Evolutionary conservation across 2,329 filamentous ascomycete species (phyloP), one percentile per base, ranked within the genome.

Genomic region (Fragosphaeria purpurea): DNA sequence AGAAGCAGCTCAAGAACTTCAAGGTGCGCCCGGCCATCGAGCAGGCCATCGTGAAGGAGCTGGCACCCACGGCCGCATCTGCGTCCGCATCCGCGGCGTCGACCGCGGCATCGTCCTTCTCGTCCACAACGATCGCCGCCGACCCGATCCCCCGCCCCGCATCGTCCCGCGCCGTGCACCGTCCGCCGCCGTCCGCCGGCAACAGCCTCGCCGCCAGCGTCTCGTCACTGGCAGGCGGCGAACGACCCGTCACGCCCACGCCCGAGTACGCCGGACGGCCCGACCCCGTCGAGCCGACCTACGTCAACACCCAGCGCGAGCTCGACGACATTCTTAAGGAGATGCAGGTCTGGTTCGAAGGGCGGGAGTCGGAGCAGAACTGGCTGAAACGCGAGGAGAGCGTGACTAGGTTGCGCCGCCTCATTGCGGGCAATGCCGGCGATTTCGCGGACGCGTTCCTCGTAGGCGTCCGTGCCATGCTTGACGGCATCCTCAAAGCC

Each of bases 401-500:
- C 61, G 77, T 89, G 39, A 77, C 76, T 7, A 90, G 86, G 57
- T 68, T 97, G 46, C 81, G 91, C 48, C 79, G 82, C 56, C 75
- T 96, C 32, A 80, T 88, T 47, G 86, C 85, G 54, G 91, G 91
- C 50, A 97, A 97, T 63, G 80, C 86, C 0, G 76, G 77, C 32
- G 88, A 95, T 55, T 95, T 85, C 60, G 75, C 80, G 41, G 80
- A 82, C 34, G 72, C 76, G 3, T 95, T 89, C 60, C 63, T 94
- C 41, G 67, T 72, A 4, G 80, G 81, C 22, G 77, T 95, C 53
- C 88, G 89, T 58, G 73, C 72, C 40, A 69, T 95, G 46, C 70
- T 95, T 35, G 91, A 96, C 61, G 89, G 90, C 49, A 90, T 96
- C 48, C 76, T 96, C 62, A 96, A 96, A 64, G 82, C 85, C 3